Base-by-base conservation (phyloP, 805 yeast species). In the Myxozyma vanderwaltii region DNA sequence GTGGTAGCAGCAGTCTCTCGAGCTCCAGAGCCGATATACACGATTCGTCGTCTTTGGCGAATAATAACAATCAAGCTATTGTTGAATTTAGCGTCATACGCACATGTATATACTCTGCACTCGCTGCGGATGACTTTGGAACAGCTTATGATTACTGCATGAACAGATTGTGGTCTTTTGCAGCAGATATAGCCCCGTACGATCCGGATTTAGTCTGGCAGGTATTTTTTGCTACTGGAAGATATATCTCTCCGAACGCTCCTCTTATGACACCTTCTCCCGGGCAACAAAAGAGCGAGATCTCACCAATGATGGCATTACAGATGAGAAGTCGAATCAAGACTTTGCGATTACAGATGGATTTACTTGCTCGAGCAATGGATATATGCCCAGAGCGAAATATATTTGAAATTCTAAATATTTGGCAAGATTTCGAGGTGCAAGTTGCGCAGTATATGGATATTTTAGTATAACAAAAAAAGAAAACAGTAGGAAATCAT, bases 181-280 rank as follows among this genome's bases (percentile, higher is more conserved):
- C 68, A 27, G 19, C 48, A 5, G 51, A 62, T 29, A 56, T 63
- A 41, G 33, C 68, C 29, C 48, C 47, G 12, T 44, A 72, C 12
- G 68, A 64, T 54, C 74, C 74, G 17, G 73, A 77, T 49, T 47
- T 68, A 15, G 69, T 75, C 6, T 90, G 96, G 96, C 77, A 84
- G 26, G 82, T 88, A 0, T 82, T 86, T 61, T 86, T 85, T 67
- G 96, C 89, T 66, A 84, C 86, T 2, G 88, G 88, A 2, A 86
- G 87, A 71, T 80, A 70, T 70, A 68, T 73, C 33, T 77, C 82
- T 19, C 81, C 82, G 6, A 71, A 71, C 24, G 77, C 82, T 17
- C 45, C 53, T 1, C 21, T 50, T 2, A 21, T 43, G 27, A 33
- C 46, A 19, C 60, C 63, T 19, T 55, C 61, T 29, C 59, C 58